A percentile compares a stretch with the other conserved stretches of the same genome.
Conservation (phyloP, 768 basidiomycete genomes). For the Postia placenta region DNA sequence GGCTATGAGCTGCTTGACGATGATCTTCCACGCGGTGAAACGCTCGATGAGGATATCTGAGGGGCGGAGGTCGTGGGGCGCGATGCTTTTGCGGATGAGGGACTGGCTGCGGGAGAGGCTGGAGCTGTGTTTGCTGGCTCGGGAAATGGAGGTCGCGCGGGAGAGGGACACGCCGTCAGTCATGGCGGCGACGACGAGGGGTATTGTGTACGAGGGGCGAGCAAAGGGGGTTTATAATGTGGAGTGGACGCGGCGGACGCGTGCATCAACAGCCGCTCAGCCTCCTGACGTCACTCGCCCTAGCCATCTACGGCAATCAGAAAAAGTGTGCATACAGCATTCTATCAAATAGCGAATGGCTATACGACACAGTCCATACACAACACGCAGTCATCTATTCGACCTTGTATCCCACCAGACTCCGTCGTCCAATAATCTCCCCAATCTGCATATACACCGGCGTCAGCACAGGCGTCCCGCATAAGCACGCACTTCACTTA, state of each 20-base stretch:
- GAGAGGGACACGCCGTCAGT: slow-evolving; percentile 47
- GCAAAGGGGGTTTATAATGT: background rate
- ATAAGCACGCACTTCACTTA: slow-evolving; percentile 26
- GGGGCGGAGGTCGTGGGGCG: slow-evolving; percentile 83
- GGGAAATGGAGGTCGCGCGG: slow-evolving; percentile 66
- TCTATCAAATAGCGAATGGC: background rate
- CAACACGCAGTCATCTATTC: slow-evolving; percentile 19
- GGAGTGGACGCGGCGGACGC: background rate
- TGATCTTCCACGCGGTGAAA: slow-evolving; percentile 91
- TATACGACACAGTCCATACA: background rate
- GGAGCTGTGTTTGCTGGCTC: slow-evolving; percentile 54
- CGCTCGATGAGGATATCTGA: slow-evolving; percentile 96
- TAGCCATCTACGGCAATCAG: background rate
- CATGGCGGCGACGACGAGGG: slow-evolving; percentile 6
- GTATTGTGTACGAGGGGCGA: background rate
- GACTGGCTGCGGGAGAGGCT: slow-evolving; percentile 76
- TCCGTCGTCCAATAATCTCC: slow-evolving; percentile 80
- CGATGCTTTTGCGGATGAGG: slow-evolving; percentile 92
- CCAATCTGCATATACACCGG: slow-evolving; percentile 50
- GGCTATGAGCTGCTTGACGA: slow-evolving; percentile 91
- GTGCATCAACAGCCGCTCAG: background rate
- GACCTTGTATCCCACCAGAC: slow-evolving; percentile 72
- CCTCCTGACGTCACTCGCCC: slow-evolving; percentile 1
- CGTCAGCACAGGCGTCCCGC: background rate
- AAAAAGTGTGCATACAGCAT: background rate